Evolutionary conservation across 768 basidiomycete genomes (phyloP), one percentile per base, ranked within the genome.

Genomic region (Hericium erinaceus): DNA sequence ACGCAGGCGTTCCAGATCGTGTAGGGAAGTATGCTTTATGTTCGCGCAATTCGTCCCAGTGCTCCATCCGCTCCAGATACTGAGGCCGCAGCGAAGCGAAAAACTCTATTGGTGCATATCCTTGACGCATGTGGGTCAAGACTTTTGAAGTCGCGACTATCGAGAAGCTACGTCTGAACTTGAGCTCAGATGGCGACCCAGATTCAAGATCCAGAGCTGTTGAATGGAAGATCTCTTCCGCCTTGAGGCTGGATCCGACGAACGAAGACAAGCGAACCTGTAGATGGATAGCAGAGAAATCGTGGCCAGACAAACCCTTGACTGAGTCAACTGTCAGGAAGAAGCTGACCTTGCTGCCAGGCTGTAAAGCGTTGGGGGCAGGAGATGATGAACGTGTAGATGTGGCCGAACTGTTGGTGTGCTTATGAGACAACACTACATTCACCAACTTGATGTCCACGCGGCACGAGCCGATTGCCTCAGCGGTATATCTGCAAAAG

Each of bases 401-500:
- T 13, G 81, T 73, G 48, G 77, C 71, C 1, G 89, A 91, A 53
- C 80, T 76, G 61, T 80, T 78, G 39, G 75, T 69, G 67, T 85
- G 77, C 70, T 80, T 83, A 7, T 83, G 70, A 2, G 86, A 76
- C 44, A 82, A 69, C 26, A 83, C 74, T 40, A 89, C 80, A 60
- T 84, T 91, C 62, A 88, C 79, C 48, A 92, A 80, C 72, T 85
- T 90, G 71, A 97, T 78, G 62, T 87, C 84, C 55, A 97, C 77
- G 22, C 92, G 83, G 73, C 95, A 98, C 26, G 92, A 92, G 1
- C 95, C 97, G 62, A 98, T 93, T 1, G 95, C 95, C 68, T 98
- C 95, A 50, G 92, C 81, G 1, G 94, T 97, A 66, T 95, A 95
- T 37, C 89, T 84, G 67, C 92, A 95, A 69, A 92, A 92, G 66